Evolutionary conservation across 2,329 filamentous ascomycete genomes (phyloP).

Genomic region (Beauveria caledonica): DNA sequence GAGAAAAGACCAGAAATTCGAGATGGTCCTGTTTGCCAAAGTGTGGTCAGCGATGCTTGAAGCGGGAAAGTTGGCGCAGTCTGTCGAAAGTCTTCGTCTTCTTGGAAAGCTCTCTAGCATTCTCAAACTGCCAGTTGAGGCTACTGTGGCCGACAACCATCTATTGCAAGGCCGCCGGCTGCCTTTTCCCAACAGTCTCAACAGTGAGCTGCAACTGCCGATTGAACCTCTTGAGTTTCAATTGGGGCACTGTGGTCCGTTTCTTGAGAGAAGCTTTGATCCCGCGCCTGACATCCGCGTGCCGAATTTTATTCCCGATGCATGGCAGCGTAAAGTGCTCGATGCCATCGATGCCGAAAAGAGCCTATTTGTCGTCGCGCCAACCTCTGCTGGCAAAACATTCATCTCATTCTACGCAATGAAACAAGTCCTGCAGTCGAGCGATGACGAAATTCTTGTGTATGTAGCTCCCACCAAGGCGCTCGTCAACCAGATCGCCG

Average conservation of each 20-base stretch:
- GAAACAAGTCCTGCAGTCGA: constrained; percentile 61
- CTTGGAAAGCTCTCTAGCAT: constrained; percentile 12
- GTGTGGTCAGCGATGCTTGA: constrained; percentile 14
- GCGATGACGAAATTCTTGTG: constrained; percentile 62
- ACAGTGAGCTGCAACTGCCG: constrained; percentile 3
- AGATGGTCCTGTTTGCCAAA: constrained; percentile 11
- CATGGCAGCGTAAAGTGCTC: constrained; percentile 67
- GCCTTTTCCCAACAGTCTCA: not conserved
- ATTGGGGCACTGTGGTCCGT: constrained; percentile 60
- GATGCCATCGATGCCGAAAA: constrained; percentile 63
- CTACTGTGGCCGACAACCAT: not conserved
- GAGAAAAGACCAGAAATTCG: not conserved
- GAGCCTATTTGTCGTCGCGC: constrained; percentile 67
- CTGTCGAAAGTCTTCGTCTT: constrained; percentile 7
- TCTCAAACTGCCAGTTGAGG: constrained; percentile 12
- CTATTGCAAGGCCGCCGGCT: not conserved
- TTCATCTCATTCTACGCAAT: constrained; percentile 83
- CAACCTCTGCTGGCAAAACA: constrained; percentile 72
- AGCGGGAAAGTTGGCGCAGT: constrained; percentile 10
- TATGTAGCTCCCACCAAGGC: constrained; percentile 79
- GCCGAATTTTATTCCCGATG: constrained; percentile 59
- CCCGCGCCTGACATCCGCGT: constrained; percentile 60
- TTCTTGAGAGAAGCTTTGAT: constrained; percentile 67
- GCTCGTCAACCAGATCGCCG: constrained; percentile 75
- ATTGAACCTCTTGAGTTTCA: constrained; percentile 47